Percentiles rank a stretch among this genome's conserved stretches.
These are phyloP conservation scores for Themeda triandra DNA, from an alignment of 176 grass and related monocot species.

Conservation along the genomic window DNA sequence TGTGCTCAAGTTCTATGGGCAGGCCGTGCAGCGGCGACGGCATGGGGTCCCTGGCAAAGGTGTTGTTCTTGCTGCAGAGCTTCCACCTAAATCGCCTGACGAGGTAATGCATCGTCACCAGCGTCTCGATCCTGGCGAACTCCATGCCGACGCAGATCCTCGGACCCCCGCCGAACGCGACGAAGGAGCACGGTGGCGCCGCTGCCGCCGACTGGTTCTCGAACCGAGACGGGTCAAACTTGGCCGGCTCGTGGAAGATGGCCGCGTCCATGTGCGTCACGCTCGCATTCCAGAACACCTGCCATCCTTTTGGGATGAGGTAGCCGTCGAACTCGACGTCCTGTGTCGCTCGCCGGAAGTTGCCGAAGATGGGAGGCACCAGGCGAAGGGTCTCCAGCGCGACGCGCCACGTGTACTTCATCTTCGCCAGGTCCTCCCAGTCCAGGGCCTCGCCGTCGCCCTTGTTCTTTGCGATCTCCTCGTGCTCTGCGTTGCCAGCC, in stretches of 20 bases:
- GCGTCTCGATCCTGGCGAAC: constrained; percentile 55
- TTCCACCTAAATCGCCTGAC: constrained; percentile 42
- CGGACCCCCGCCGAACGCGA: constrained; percentile 44
- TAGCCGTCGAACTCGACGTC: constrained; percentile 47
- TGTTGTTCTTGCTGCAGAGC: constrained; percentile 39
- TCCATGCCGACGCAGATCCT: constrained; percentile 47
- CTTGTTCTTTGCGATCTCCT: constrained; percentile 36
- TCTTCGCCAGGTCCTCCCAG: constrained; percentile 43
- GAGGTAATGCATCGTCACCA: constrained; percentile 39
- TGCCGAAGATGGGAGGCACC: constrained; percentile 37
- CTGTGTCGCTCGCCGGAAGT: constrained; percentile 18
- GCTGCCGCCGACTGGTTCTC: background rate
- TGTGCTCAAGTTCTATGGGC: constrained; percentile 20
- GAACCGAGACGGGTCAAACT: constrained; percentile 49
- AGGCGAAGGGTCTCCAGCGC: constrained; percentile 34
- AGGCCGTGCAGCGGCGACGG: constrained; percentile 33
- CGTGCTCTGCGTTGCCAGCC: constrained; percentile 19
- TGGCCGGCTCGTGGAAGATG: constrained; percentile 39
- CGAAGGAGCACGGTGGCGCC: constrained; percentile 36
- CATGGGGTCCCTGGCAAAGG: constrained; percentile 22
- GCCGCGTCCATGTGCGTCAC: constrained; percentile 41
- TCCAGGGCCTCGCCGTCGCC: constrained; percentile 23
- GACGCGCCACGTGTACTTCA: constrained; percentile 40
- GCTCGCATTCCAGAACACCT: constrained; percentile 46
- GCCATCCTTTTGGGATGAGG: constrained; percentile 51